A percentile compares a stretch with the other conserved stretches of the same genome.
Conservation (phyloP, 805 yeast genomes). For the Metschnikowia picachoensis region DNA sequence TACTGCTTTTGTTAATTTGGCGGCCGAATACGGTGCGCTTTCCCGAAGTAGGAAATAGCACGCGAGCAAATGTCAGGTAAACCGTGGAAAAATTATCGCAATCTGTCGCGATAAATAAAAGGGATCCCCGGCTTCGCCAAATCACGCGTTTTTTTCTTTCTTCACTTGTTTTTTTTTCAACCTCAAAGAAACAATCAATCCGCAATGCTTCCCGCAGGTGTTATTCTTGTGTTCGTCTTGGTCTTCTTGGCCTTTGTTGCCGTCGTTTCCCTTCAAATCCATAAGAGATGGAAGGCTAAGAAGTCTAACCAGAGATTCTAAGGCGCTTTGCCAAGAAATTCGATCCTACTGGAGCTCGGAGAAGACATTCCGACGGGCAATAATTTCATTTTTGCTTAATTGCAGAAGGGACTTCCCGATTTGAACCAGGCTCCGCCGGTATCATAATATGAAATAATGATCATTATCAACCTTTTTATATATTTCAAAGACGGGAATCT, state of each 20-base stretch:
- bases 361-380: background rate
- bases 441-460: conserved; percentile 1
- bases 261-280: conserved; percentile 33
- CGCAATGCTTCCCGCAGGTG: conserved; percentile 68
- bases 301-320: conserved; percentile 31
- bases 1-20: conserved; percentile 8
- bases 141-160: background rate
- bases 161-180: conserved; percentile 4
- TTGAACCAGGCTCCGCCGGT: background rate
- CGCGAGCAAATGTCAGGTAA: background rate
- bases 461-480: conserved; percentile 17
- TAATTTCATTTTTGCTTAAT: background rate
- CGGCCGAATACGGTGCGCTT: conserved; percentile 8
- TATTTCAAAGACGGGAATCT: conserved; percentile 19
- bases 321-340: background rate
- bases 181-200: conserved; percentile 6
- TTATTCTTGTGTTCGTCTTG: conserved; percentile 62
- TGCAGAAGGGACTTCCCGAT: background rate
- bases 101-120: conserved; percentile 7
- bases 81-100: conserved; percentile 10
- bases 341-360: background rate
- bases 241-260: conserved; percentile 45
- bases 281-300: conserved; percentile 40
- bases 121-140: conserved; percentile 2
- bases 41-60: background rate